Evolutionary conservation across 2,329 filamentous ascomycete species (phyloP), one percentile per base, ranked within the genome.

Genomic region (Arthroderma sp.): DNA sequence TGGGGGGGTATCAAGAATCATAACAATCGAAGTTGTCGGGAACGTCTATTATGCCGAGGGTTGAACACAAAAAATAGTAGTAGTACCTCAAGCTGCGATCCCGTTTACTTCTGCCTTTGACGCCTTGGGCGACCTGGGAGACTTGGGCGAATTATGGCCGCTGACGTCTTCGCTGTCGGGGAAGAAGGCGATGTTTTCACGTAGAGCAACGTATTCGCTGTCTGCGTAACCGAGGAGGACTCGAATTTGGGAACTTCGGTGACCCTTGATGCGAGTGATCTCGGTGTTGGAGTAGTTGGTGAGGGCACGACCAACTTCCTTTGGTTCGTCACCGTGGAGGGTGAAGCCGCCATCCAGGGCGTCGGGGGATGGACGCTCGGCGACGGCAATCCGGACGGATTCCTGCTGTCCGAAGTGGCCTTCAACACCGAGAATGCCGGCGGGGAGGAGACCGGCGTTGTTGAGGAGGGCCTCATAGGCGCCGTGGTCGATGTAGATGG

Each of bases 221-320:
- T 95, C 88, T 15, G 86, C 86, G 65, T 95, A 98, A 3, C 89
- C 91, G 30, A 98, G 68, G 38, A 91, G 68, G 6, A 74, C 72
- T 40, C 80, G 72, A 51, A 98, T 95, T 59, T 94, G 83, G 4
- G 73, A 76, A 58, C 87, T 94, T 60, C 83, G 79, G 52, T 83
- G 71, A 1, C 91, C 91, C 66, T 83, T 86, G 59, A 98, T 94
- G 42, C 83, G 71, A 46, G 71, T 68, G 49, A 98, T 87, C 65
- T 98, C 89, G 1, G 73, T 70, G 1, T 84, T 80, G n/a, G 84
- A 83, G 61, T 96, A 98, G 64, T 96, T 95, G 47, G 94, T 87
- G 40, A 98, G 68, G 3, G 86, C 88, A 32, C 89, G 74, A 0
- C 91, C 91, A 15, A 96, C 84, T 57, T 96, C 91, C 40, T 70